A percentile compares a stretch with the other conserved stretches of the same genome.
These are phyloP conservation scores for Aspergillus luchuensis DNA, from an alignment of 2,329 filamentous ascomycete genomes.

Conservation along the genomic window DNA sequence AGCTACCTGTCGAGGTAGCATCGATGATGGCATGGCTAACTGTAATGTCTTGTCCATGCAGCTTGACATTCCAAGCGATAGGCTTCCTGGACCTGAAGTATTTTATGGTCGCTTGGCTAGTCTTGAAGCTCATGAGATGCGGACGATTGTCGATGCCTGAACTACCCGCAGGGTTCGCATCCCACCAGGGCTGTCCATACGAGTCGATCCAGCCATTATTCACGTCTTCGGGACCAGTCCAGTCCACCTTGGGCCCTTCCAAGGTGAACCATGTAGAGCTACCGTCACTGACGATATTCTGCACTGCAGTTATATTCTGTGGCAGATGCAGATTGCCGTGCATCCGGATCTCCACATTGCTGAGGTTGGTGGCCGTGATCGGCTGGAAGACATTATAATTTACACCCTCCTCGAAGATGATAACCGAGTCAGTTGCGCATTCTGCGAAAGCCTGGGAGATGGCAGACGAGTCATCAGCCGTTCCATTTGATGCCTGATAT, in stretches of 20 bases:
- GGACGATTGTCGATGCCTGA: constrained; percentile 45
- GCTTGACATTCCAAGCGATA: constrained; percentile 47
- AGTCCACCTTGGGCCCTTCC: constrained; percentile 25
- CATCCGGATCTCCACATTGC: constrained; percentile 47
- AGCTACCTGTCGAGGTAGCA: constrained; percentile 38
- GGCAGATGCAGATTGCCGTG: constrained; percentile 49
- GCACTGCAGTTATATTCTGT: constrained; percentile 42
- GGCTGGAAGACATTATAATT: constrained; percentile 49
- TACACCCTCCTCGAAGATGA: constrained; percentile 44
- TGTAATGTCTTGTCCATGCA: constrained; percentile 45
- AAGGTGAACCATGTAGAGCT: constrained; percentile 44
- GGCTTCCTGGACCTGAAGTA: constrained; percentile 49
- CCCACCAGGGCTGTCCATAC: constrained; percentile 52
- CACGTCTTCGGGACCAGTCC: constrained; percentile 37
- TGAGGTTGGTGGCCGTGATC: constrained; percentile 43
- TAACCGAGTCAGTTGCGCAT: constrained; percentile 36
- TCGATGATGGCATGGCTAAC: constrained; percentile 47
- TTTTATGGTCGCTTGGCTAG: constrained; percentile 39
- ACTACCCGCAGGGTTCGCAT: constrained; percentile 43
- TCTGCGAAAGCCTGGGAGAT: constrained; percentile 40
- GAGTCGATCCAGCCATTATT: constrained; percentile 50
- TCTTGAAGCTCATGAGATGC: constrained; percentile 45
- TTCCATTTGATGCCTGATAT: constrained; percentile 37
- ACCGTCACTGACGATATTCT: constrained; percentile 38
- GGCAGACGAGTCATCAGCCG: constrained; percentile 44